Base-by-base conservation (phyloP, 441 rosid species). In the Corymbia calophylla region DNA sequence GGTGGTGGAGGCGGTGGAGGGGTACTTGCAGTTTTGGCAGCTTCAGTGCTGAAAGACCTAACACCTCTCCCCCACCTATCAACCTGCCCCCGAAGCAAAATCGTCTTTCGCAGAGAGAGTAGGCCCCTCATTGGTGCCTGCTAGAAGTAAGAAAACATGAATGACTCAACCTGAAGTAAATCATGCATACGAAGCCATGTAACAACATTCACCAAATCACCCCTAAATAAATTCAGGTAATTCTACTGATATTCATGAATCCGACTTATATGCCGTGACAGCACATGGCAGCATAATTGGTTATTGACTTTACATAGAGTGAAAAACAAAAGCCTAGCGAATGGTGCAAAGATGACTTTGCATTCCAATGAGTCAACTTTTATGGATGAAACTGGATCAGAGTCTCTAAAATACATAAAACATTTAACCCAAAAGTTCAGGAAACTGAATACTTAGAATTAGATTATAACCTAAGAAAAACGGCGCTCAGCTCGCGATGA, bases 81-180 rank as follows among this genome's bases (percentile, higher is more conserved):
- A 91, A 93, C 89, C 29, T 92, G 92, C 88, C 89, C 94, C 89
- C 89, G 92, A 89, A 91, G 82, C 82, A 93, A 93, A 84, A 93
- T 94, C 53, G 95, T 92, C 90, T 96, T 95, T 89, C 92, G 97
- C 93, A 96, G 88, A 66, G 96, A 93, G 85, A 97, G 93, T 90
- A 98, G 91, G 87, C 97, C 95, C 95, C 95, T 96, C 87, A 97
- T 91, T 89, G 99, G 96, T 95, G 97, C 98, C 99, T 53, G 89
- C 86, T 62, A 86, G 66, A 90, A 86, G 17, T 13, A 88, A 80
- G 32, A 5, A 87, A 31, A 53, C 32, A 85, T 89, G 35, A 68
- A 70, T 8, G 64, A 39, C 66, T 86, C 58, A 16, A 91, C 64
- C 48, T 70, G 47, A n/a, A 56, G 17, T 47, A 44, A 6, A 32